Base-by-base conservation (phyloP, 2,329 filamentous ascomycete genomes). In the Harringtonia aguacate region DNA sequence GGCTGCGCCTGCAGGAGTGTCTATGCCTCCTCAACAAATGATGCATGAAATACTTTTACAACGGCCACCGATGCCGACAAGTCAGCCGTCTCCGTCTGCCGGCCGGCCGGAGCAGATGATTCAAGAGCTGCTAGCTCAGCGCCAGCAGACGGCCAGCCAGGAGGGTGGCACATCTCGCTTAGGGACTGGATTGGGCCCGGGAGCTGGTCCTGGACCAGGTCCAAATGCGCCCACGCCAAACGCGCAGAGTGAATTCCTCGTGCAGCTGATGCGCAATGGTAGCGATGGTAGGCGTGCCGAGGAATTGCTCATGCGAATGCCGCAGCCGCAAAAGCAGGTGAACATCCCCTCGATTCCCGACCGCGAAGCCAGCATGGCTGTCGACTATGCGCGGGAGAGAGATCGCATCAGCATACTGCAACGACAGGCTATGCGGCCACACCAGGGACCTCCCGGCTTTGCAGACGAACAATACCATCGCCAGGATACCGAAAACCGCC, bases 211-310 rank as follows among this genome's bases (percentile, higher is more conserved):
- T 3, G 35, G 39, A 18, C 40, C 39, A 0, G 30, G 22, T 10
- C 20, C 35, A 1, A 39, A 31, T 21, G 36, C 40, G 18, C 30
- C 39, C 4, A 12, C 34, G 39, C 71, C 67, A 57, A 80, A 74
- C 58, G 77, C 71, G 53, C 85, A 90, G 53, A 77, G 83, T n/a
- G 84, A 94, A 51, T 89, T 92, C 58, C 67, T 95, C 39, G 85
- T 94, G 62, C 84, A 81, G 48, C 71, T 95, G 27, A 92, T 95
- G 85, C 77, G 72, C 46, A 64, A 64, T 31, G 65, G 62, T 4
- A 66, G 71, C 0, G 73, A 78, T 24, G 59, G 64, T 14, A 70
- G 70, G 33, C 63, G 69, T 48, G 65, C 66, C 29, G 76, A 79
- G 42, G 73, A 75, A 45, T 56, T 69, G 39, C 57, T 75, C 41